Evolutionary conservation across 2,329 filamentous ascomycete species (phyloP).

Genomic region (Tolypocladium sp.): DNA sequence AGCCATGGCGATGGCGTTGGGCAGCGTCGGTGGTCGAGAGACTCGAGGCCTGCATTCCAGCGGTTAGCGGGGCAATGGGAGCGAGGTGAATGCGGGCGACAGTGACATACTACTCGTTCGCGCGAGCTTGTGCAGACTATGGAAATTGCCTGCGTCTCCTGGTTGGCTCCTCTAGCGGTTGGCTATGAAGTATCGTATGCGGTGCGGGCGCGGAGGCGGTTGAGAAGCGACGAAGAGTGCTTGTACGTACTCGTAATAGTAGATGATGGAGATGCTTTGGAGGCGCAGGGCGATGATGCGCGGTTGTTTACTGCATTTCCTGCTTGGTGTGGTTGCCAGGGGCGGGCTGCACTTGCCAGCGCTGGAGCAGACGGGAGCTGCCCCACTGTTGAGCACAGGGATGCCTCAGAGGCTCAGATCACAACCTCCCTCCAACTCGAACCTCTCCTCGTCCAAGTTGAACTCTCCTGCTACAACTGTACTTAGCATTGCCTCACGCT

Average conservation of each 20-base stretch:
- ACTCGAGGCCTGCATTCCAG: constrained; percentile 24
- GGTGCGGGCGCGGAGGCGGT: not conserved
- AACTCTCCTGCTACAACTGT: not conserved
- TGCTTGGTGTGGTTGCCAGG: constrained; percentile 22
- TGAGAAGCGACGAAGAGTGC: not conserved
- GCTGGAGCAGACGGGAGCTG: not conserved
- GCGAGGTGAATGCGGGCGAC: not conserved
- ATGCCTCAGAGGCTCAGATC: not conserved
- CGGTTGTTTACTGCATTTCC: constrained; percentile 18
- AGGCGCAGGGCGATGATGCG: not conserved
- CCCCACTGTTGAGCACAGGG: not conserved
- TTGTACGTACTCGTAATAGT: not conserved
- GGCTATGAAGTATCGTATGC: not conserved
- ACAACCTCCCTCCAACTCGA: too few relatives aligned
- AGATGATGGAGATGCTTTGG: not conserved
- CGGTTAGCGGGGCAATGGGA: constrained; percentile 30
- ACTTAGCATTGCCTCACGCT: not conserved
- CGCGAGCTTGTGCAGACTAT: not conserved
- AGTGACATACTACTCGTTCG: not conserved
- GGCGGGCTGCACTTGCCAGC: constrained; percentile 1
- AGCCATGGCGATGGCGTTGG: constrained; percentile 20
- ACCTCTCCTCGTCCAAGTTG: too few relatives aligned
- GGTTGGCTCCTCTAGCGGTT: not conserved
- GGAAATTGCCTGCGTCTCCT: not conserved
- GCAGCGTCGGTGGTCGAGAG: constrained; percentile 4